A percentile compares a stretch with the other conserved stretches of the same genome.
Evolutionary conservation across 495 filamentous ascomycete genomes (phyloP).

Genomic region (Oidiodendron maius): DNA sequence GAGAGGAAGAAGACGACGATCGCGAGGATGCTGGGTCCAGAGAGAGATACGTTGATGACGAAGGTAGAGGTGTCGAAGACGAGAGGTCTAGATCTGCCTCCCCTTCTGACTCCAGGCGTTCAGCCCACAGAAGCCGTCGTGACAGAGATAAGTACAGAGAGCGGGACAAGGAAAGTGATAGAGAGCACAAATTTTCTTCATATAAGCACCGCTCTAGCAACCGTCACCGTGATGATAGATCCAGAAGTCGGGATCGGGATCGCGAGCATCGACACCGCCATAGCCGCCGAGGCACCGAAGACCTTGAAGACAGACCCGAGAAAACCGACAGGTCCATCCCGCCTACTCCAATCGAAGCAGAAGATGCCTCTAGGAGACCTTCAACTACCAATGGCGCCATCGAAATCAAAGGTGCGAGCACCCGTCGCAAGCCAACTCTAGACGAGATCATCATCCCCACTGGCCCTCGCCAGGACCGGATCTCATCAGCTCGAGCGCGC

Average conservation of each 20-base stretch:
- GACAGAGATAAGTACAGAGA: constrained; percentile 40
- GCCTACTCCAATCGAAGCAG: constrained; percentile 37
- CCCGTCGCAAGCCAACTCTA: constrained; percentile 29
- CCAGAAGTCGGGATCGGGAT: constrained; percentile 33
- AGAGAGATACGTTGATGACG: constrained; percentile 10
- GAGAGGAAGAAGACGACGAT: constrained; percentile 17
- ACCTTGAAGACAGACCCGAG: constrained; percentile 21
- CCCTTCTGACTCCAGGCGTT: constrained; percentile 17
- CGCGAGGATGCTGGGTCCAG: constrained; percentile 5
- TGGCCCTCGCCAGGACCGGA: constrained; percentile 20
- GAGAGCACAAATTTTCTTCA: constrained; percentile 25
- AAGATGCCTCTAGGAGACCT: constrained; percentile 19
- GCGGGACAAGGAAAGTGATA: constrained; percentile 31
- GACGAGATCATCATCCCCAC: constrained; percentile 28
- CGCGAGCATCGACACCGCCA: constrained; percentile 25
- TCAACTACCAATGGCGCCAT: constrained; percentile 33
- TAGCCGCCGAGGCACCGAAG: constrained; percentile 43
- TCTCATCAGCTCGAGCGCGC: constrained; percentile 21
- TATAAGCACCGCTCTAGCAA: constrained; percentile 23
- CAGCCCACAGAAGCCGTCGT: constrained; percentile 26
- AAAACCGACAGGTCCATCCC: constrained; percentile 23
- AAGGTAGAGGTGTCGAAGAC: constrained; percentile 8
- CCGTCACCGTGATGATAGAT: constrained; percentile 17
- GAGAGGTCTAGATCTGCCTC: constrained; percentile 20
- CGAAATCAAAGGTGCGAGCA: constrained; percentile 31